Conservation (phyloP, 768 basidiomycete species). For the Suillus occidentalis region DNA sequence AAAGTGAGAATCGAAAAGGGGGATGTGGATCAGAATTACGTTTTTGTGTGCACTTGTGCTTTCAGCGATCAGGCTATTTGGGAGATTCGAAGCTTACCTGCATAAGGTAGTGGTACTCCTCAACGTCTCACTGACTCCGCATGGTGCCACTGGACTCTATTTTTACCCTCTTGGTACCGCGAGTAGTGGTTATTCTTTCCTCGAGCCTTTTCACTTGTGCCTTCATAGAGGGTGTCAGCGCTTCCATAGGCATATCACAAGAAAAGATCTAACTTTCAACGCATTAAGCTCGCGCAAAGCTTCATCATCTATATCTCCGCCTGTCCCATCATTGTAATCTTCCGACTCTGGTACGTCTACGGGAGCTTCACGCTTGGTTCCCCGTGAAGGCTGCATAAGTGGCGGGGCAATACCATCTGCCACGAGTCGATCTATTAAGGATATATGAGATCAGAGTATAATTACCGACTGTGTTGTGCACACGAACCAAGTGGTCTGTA, state of each 20-base stretch:
- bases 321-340: neutral
- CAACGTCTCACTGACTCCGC: slow-evolving; percentile 30
- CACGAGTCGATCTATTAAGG: slow-evolving; percentile 9
- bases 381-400: slow-evolving; percentile 1
- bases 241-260: slow-evolving; percentile 19
- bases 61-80: neutral
- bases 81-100: neutral
- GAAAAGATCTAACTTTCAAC: slow-evolving; percentile 4
- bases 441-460: neutral
- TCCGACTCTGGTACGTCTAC: neutral
- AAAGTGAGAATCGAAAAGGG: neutral
- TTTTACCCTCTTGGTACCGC: slow-evolving; percentile 12
- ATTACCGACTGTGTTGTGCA: neutral
- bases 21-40: neutral
- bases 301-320: slow-evolving; percentile 5
- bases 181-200: slow-evolving; percentile 8
- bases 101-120: slow-evolving; percentile 1
- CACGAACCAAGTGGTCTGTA: slow-evolving; percentile 12
- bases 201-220: slow-evolving; percentile 8
- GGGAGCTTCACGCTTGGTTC: slow-evolving; percentile 8
- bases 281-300: slow-evolving; percentile 2
- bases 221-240: neutral
- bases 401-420: slow-evolving; percentile 7
- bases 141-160: slow-evolving; percentile 9
- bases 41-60: neutral